Conservation (phyloP, 2,329 filamentous ascomycete species). For the Biscogniauxia mediterranea region DNA sequence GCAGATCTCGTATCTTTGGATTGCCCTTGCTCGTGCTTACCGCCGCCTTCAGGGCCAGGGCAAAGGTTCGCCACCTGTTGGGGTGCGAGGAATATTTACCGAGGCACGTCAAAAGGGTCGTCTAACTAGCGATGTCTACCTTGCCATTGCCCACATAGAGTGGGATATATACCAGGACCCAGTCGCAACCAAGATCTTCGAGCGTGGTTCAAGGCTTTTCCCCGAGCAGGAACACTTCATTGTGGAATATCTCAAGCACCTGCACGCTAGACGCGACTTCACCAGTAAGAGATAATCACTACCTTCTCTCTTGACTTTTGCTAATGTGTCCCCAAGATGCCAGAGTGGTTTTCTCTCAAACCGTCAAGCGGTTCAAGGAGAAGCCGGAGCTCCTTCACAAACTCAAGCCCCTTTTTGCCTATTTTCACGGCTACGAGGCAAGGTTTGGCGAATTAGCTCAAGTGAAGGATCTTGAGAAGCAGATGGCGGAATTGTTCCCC, state of each 20-base stretch:
- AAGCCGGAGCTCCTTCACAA: slow-evolving; percentile 73
- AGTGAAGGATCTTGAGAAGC: slow-evolving; percentile 83
- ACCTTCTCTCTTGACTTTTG: slow-evolving; percentile 6
- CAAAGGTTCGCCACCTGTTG: slow-evolving; percentile 56
- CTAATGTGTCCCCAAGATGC: slow-evolving; percentile 61
- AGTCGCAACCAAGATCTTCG: slow-evolving; percentile 91
- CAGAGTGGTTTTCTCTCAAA: slow-evolving; percentile 92
- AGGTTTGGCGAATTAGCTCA: slow-evolving; percentile 90
- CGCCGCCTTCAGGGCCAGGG: slow-evolving; percentile 89
- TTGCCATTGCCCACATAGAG: slow-evolving; percentile 88
- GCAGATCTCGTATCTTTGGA: slow-evolving; percentile 91
- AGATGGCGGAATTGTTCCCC: slow-evolving; percentile 92
- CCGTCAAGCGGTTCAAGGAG: slow-evolving; percentile 75
- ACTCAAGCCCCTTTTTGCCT: slow-evolving; percentile 81
- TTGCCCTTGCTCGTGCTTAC: slow-evolving; percentile 90
- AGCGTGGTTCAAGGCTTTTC: slow-evolving; percentile 89
- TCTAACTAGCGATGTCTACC: slow-evolving; percentile 91
- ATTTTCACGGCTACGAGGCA: slow-evolving; percentile 94
- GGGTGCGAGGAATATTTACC: slow-evolving; percentile 83
- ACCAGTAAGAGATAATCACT: slow-evolving; percentile 64
- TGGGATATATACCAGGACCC: slow-evolving; percentile 94
- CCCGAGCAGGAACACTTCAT: slow-evolving; percentile 92
- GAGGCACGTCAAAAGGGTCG: slow-evolving; percentile 85
- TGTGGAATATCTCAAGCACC: slow-evolving; percentile 91
- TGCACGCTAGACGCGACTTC: slow-evolving; percentile 88